Evolutionary conservation across 225 moss, liverwort and hornwort genomes (phyloP).

Genomic region (Climacium dendroides): DNA sequence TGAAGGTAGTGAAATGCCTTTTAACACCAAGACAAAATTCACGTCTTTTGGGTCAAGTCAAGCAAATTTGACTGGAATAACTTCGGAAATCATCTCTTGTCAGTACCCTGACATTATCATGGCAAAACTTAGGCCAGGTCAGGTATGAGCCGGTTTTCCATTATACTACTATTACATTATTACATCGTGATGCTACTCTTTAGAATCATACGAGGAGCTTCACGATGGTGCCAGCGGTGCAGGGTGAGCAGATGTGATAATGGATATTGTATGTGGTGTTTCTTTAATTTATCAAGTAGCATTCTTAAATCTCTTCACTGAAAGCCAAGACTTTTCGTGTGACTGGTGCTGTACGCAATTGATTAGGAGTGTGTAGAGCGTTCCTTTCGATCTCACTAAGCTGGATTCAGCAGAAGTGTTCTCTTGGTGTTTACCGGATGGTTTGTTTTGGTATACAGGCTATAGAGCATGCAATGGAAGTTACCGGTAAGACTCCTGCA

Average conservation of each 20-base stretch:
- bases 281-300: neutral
- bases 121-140: slow-evolving; percentile 95
- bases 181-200: neutral
- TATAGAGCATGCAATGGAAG: slow-evolving; percentile 92
- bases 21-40: slow-evolving; percentile 73
- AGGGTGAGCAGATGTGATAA: neutral
- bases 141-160: slow-evolving; percentile 37
- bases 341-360: neutral
- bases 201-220: neutral
- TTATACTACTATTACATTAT: neutral
- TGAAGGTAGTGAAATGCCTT: slow-evolving; percentile 97
- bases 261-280: neutral
- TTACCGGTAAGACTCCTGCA: slow-evolving; percentile 90
- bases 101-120: slow-evolving; percentile 81
- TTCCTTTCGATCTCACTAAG: neutral
- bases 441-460: slow-evolving; percentile 33
- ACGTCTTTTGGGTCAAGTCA: slow-evolving; percentile 78
- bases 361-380: neutral
- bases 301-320: neutral
- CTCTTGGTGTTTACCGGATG: neutral
- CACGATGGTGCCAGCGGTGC: neutral
- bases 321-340: neutral
- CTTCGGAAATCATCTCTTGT: slow-evolving; percentile 44
- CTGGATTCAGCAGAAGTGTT: neutral
- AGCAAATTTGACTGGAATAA: slow-evolving; percentile 42